Evolutionary conservation across 768 basidiomycete species (phyloP).

Genomic region (Atractiella rhizophila): DNA sequence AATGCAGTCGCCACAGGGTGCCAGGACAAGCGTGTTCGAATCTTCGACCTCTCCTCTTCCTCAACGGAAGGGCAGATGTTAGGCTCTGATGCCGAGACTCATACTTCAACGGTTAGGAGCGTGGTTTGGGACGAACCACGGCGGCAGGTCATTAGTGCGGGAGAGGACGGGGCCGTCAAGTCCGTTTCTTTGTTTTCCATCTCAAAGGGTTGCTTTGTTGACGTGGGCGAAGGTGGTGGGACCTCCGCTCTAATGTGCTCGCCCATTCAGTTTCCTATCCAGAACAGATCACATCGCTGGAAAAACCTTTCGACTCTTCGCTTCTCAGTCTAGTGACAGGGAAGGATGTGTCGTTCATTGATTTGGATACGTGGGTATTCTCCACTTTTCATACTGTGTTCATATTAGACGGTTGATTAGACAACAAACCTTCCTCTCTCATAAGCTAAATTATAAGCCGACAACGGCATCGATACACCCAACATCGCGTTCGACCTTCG

Average conservation of each 20-base stretch:
- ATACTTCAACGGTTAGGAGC: constrained; percentile 48
- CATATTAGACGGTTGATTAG: not conserved
- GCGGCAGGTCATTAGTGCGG: constrained; percentile 55
- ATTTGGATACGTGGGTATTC: constrained; percentile 21
- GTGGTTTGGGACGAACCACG: constrained; percentile 58
- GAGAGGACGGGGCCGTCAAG: constrained; percentile 80
- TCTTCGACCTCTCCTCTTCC: constrained; percentile 65
- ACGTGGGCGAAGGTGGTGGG: constrained; percentile 58
- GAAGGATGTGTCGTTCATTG: constrained; percentile 75
- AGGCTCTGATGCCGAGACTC: constrained; percentile 47
- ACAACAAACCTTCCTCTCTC: constrained; percentile 37
- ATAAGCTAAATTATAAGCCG: constrained; percentile 58
- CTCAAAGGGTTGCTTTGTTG: not conserved
- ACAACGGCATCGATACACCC: constrained; percentile 93
- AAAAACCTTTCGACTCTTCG: constrained; percentile 34
- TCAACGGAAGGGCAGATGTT: not conserved
- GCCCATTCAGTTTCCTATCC: constrained; percentile 35
- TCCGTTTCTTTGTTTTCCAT: constrained; percentile 22
- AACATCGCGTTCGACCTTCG: constrained; percentile 59
- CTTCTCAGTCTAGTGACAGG: constrained; percentile 58
- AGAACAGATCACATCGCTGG: constrained; percentile 76
- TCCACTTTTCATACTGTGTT: not conserved
- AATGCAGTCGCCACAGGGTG: constrained; percentile 65
- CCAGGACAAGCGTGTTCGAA: constrained; percentile 87
- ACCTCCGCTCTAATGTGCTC: constrained; percentile 48